These are phyloP conservation scores for Jasminum sambac DNA, from an alignment of 257 asterid genomes.

Conservation along the genomic window DNA sequence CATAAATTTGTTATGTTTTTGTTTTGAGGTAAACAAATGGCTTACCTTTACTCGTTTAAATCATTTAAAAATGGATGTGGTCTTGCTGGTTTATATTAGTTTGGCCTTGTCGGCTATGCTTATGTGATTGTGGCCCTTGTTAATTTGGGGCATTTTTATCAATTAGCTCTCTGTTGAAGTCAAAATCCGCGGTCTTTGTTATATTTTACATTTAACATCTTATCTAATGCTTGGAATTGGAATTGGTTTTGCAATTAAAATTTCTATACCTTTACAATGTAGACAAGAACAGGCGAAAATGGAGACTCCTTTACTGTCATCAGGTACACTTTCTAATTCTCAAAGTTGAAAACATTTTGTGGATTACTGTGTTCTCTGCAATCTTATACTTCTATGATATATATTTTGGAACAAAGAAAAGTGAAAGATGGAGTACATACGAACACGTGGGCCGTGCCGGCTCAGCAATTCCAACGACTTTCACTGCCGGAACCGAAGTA, in stretches of 20 bases:
- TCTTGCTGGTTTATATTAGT: no score
- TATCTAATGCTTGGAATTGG: neutral
- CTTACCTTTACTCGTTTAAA: no score
- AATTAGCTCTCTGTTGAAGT: no score
- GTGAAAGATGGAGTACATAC: conserved; percentile 59
- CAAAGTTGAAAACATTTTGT: neutral
- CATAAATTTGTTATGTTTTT: no score
- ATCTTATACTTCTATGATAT: neutral
- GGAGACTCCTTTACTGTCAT: conserved; percentile 60
- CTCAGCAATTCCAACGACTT: no score
- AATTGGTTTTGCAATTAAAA: no score
- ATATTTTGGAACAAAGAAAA: conserved; percentile 36
- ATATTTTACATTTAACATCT: neutral
- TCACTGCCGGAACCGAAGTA: no score
- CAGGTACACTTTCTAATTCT: conserved; percentile 32
- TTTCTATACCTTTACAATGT: neutral
- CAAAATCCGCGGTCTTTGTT: neutral
- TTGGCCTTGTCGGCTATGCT: no score
- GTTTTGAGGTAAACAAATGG: no score
- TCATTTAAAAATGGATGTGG: no score
- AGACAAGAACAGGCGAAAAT: conserved; percentile 11
- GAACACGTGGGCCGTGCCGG: conserved; percentile 75
- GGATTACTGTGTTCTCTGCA: neutral
- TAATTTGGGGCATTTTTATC: no score
- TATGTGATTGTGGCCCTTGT: no score